Conservation (phyloP, 148 eudicot genomes). For the Euryodendron excelsum region DNA sequence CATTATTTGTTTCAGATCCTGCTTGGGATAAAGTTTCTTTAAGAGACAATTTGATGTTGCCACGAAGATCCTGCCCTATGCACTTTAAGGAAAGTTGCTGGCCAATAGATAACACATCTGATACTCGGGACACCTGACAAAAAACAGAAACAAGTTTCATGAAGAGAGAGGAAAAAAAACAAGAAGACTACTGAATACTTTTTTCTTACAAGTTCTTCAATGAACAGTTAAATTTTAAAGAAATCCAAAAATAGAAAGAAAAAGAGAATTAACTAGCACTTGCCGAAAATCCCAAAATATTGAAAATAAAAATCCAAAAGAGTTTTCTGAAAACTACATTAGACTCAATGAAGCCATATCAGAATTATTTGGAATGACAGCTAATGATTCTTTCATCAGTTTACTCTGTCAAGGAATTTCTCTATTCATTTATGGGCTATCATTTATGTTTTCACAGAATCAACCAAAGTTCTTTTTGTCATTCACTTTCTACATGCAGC, state of each 20-base stretch:
- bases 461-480: no score
- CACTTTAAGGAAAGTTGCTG: conserved; percentile 75
- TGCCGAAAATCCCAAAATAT: neutral
- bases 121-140: conserved; percentile 63
- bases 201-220: conserved; percentile 9
- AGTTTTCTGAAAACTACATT: no score
- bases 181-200: neutral
- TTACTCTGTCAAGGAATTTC: no score
- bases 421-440: no score
- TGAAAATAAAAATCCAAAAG: no score
- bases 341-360: no score
- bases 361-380: no score
- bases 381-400: no score
- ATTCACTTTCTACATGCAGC: no score
- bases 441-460: no score
- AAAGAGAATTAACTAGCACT: no score
- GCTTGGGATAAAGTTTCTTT: conserved; percentile 58
- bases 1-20: conserved; percentile 23
- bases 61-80: conserved; percentile 85
- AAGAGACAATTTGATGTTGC: conserved; percentile 84
- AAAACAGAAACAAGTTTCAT: conserved; percentile 12
- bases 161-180: neutral
- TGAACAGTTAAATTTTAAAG: neutral
- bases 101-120: conserved; percentile 79
- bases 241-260: neutral